Base-by-base conservation (phyloP, 257 asterid species). In the Gentiana dahurica region DNA sequence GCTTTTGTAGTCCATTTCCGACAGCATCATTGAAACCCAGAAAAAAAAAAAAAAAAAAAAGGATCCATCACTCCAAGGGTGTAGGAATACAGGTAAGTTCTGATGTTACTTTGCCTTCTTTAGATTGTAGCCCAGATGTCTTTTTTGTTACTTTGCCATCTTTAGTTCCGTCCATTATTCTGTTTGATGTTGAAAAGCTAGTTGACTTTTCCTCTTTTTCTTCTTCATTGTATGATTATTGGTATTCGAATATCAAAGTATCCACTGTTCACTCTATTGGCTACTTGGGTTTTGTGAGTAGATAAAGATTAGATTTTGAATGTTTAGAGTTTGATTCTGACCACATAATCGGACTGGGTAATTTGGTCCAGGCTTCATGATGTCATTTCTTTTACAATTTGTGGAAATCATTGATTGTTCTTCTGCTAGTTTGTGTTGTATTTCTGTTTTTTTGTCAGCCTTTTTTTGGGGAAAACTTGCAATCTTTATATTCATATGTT, bases 31-130 rank as follows among this genome's bases (percentile, higher is more conserved):
- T 24, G 24, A 24, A 24, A 24, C 24, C 24, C 24, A 24, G 24
- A 1, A 24, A 24, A 24, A 24, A 24, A 24, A 15, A 15, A 15
- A 15, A n/a, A n/a, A 24, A 24, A 24, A 24, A 24, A 24, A 41
- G 8, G 12, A 56, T 24, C 35, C 33, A 2, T 13, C 24, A 24
- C 24, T 24, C 24, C 24, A 24, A 24, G 24, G 24, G 53, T 62
- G 13, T 11, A 0, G 44, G 15, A 13, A 52, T 62, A 35, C 65
- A 36, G 71, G 71, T 45, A 51, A 34, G 52, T 65, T 49, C 24
- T 24, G 24, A 24, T 24, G 24, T 24, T 24, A 24, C 24, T 24
- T 24, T 24, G 41, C 2, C 53, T 12, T 8, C 44, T 32, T 48
- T 32, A 33, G 45, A 51, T 41, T 61, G 12, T 52, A 43, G 54